phyloP scores from a whole-genome alignment of 768 basidiomycete species.

The Tubosaeta sp. region DNA sequence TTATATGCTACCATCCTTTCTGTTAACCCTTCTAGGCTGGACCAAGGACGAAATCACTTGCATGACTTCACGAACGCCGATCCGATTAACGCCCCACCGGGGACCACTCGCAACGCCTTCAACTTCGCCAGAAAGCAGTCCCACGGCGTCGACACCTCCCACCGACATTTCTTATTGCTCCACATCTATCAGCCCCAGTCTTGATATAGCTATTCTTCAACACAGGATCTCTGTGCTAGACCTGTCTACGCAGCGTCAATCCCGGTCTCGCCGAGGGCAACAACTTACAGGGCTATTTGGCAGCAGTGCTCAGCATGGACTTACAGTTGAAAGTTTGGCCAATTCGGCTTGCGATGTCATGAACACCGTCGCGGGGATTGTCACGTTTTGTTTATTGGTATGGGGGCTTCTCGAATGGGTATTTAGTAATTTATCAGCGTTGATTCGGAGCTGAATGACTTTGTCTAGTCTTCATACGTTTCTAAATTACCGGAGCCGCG shows the following conservation, averaged over 20 bases:
- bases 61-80: constrained; percentile 27
- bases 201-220: constrained; percentile 13
- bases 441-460: constrained; percentile 3
- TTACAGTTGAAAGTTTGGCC: constrained; percentile 2
- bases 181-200: neutral
- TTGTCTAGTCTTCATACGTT: constrained; percentile 13
- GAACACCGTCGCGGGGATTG: constrained; percentile 8
- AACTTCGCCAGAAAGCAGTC: constrained; percentile 14
- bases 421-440: neutral
- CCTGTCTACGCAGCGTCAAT: neutral
- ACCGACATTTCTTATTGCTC: constrained; percentile 9
- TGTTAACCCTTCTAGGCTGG: constrained; percentile 11
- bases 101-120: constrained; percentile 27
- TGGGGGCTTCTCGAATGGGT: constrained; percentile 26
- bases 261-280: neutral
- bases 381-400: constrained; percentile 18
- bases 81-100: constrained; percentile 20
- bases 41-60: constrained; percentile 12
- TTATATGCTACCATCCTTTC: constrained; percentile 18
- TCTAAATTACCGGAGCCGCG: constrained; percentile 1
- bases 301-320: neutral
- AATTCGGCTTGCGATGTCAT: constrained; percentile 12
- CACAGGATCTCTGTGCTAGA: constrained; percentile 6
- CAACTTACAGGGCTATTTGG: neutral
- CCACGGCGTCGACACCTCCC: constrained; percentile 12